Conservation (phyloP, 2,329 filamentous ascomycete species). For the Pseudogymnoascus verrucosus region DNA sequence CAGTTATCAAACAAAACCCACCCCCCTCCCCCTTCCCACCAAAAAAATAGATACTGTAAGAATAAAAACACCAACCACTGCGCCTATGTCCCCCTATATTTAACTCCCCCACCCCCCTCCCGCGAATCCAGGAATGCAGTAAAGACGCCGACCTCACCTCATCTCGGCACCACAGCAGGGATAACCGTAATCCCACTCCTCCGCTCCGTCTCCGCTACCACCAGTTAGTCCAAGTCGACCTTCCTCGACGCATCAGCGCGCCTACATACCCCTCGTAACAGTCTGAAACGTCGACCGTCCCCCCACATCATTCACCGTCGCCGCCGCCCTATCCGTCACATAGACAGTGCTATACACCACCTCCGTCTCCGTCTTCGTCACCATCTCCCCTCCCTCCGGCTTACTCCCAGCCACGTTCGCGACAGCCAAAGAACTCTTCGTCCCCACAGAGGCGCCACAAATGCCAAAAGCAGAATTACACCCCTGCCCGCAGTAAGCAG, state of each 20-base stretch:
- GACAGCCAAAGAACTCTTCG: too few species aligned
- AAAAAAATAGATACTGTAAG: background rate
- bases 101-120: background rate
- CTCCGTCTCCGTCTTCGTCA: background rate
- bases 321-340: background rate
- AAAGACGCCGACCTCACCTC: background rate
- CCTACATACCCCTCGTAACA: background rate
- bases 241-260: background rate
- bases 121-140: background rate
- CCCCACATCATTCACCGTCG: background rate
- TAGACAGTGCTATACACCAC: background rate
- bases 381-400: background rate
- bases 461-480: too few species aligned
- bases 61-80: background rate
- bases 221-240: background rate
- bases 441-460: too few species aligned
- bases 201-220: background rate
- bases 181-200: background rate
- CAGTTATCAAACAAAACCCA: background rate
- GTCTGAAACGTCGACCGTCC: background rate
- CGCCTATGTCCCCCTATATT: background rate
- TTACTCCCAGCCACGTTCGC: background rate
- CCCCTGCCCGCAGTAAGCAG: too few species aligned
- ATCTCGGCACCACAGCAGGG: background rate
- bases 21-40: background rate